Evolutionary conservation across 2,329 filamentous ascomycete genomes (phyloP).

Genomic region (Arthrocladium fulminans): DNA sequence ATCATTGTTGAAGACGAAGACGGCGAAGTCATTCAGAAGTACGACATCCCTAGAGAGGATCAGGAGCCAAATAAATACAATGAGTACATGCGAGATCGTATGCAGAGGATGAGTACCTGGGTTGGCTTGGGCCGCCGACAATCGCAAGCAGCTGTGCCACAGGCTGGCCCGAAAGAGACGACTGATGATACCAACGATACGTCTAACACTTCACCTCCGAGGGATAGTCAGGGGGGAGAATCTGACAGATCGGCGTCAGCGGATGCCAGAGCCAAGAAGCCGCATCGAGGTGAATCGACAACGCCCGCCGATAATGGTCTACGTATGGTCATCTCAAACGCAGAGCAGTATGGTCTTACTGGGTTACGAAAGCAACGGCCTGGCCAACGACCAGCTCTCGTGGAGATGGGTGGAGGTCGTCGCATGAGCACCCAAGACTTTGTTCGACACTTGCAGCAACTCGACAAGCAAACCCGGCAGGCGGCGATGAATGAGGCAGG

Average conservation of each 20-base stretch:
- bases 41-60: constrained; percentile 45
- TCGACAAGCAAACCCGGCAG: constrained; percentile 34
- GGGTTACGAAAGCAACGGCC: constrained; percentile 33
- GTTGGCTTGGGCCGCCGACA: constrained; percentile 36
- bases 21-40: constrained; percentile 60
- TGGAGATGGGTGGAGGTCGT: constrained; percentile 33
- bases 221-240: constrained; percentile 20
- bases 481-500: constrained; percentile 4
- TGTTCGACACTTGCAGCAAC: constrained; percentile 51
- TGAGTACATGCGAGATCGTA: constrained; percentile 38
- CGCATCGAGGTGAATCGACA: background rate
- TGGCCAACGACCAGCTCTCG: constrained; percentile 14
- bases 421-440: constrained; percentile 59
- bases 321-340: constrained; percentile 52
- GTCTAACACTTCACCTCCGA: background rate
- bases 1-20: constrained; percentile 62
- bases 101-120: constrained; percentile 54
- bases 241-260: constrained; percentile 12
- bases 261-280: constrained; percentile 23
- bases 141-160: constrained; percentile 13
- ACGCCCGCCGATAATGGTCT: constrained; percentile 45
- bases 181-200: constrained; percentile 22
- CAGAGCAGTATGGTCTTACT: constrained; percentile 28
- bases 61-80: constrained; percentile 21
- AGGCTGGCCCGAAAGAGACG: constrained; percentile 18